Evolutionary conservation across 192 early-diverging fungal genomes (phyloP), one percentile per base, ranked within the genome.

Genomic region (Endogone sp.): DNA sequence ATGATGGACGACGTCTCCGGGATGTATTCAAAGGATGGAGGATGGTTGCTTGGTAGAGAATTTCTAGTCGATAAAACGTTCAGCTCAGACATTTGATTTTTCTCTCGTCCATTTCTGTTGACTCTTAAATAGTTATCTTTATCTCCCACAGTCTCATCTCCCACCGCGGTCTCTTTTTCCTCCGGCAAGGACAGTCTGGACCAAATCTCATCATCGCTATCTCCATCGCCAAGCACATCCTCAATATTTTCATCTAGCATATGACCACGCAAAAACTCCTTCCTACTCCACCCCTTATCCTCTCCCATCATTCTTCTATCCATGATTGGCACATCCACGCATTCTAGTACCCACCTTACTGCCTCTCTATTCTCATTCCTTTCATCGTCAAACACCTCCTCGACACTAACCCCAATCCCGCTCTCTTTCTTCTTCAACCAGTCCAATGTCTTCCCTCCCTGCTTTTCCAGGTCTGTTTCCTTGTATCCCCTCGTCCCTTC

Each of bases 191-290:
- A 49, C 16, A 49, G 6, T 11, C 37, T 49, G 25, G 8, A 6
- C 55, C 32, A 20, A 2, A 63, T 57, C 1, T 75, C 76, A 2
- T 80, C 57, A 32, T 73, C 77, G n/a, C 72, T 79, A 26, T 64
- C 65, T 21, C 72, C 71, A 22, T 62, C 71, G 10, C 57, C 79
- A 2, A 67, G 22, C 29, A 66, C 70, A 4, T 73, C 62, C 30
- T 72, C 64, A 28, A n/a, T n/a, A n/a, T n/a, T n/a, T n/a, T n/a
- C n/a, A n/a, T n/a, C n/a, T n/a, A n/a, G n/a, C n/a, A n/a, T n/a
- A n/a, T n/a, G n/a, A n/a, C n/a, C n/a, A n/a, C n/a, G n/a, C n/a
- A n/a, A n/a, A n/a, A n/a, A n/a, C 69, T 49, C 16, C 37, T 16
- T 49, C 37, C 9, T 49, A 16, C 16, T 49, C 37, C 37, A 11